Base-by-base conservation (phyloP, 2,329 filamentous ascomycete genomes). In the Berkeleyomyces basicola region DNA sequence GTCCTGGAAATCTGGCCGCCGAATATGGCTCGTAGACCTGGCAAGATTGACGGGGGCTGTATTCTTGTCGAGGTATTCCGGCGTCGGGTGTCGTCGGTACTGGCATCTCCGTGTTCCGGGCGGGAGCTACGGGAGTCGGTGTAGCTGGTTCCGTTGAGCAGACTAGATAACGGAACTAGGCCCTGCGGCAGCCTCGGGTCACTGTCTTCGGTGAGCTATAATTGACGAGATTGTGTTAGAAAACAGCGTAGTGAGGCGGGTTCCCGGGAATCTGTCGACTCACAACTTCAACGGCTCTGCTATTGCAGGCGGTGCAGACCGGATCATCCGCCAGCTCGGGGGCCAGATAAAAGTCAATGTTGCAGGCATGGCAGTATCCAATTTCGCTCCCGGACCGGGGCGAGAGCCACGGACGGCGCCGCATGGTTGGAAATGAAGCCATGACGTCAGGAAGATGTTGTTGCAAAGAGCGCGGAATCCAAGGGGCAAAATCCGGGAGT, bases 241-340 rank as follows among this genome's bases (percentile, higher is more conserved):
- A n/a, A n/a, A 39, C 2, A 55, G 10, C 2, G n/a, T 37, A 23
- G 33, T 58, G 16, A 11, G n/a, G 9, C n/a, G 16, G 7, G 39
- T 23, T 16, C 47, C 43, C n/a, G 43, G 37, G 5, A 4, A 40
- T 44, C 33, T 49, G 16, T 40, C 10, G 31, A 78, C 86, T 70
- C 77, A 95, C 91, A 68, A 97, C 90, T 75, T 99, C 91, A 14
- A 84, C 89, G 67, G 89, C 85, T 23, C 95, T 89, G 44, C 84
- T 83, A 3, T 79, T 71, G 71, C 93, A 99, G n/a, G 76, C 73
- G 14, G 90, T 90, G 70, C 93, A 99, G 14, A 75, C 76, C 1
- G 95, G 74, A 36, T 75, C 84, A 67, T 80, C 78, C 66, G 87
- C 80, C 65, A 88, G 82, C 65, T 82, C 58, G 42, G 42, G 31